These are phyloP conservation scores for Nematodospora valgi DNA, from an alignment of 805 yeast genomes.

Conservation along the genomic window DNA sequence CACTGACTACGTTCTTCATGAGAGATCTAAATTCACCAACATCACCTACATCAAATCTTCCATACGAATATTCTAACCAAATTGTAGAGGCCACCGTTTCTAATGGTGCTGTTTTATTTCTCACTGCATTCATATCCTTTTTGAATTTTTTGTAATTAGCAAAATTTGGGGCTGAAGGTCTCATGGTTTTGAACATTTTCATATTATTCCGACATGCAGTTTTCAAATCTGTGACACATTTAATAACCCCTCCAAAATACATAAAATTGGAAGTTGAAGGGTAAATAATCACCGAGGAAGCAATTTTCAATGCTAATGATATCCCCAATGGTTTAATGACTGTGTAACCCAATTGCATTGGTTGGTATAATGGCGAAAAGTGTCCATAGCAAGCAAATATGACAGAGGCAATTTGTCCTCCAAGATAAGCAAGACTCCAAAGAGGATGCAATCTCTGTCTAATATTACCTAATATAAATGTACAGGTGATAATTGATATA, in stretches of 20 bases:
- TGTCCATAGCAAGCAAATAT: slow-evolving; percentile 23
- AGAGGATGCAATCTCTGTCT: slow-evolving; percentile 16
- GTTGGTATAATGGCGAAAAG: slow-evolving; percentile 25
- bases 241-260: slow-evolving; percentile 17
- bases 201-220: slow-evolving; percentile 17
- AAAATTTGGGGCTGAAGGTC: slow-evolving; percentile 24
- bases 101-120: slow-evolving; percentile 16
- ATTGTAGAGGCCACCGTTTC: slow-evolving; percentile 18
- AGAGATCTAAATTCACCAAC: slow-evolving; percentile 22
- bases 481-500: slow-evolving; percentile 20
- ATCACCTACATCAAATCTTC: slow-evolving; percentile 26
- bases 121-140: slow-evolving; percentile 15
- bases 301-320: slow-evolving; percentile 19
- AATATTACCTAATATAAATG: slow-evolving; percentile 20
- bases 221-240: slow-evolving; percentile 13
- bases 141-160: slow-evolving; percentile 18
- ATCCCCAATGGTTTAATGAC: slow-evolving; percentile 25
- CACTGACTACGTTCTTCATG: slow-evolving; percentile 19
- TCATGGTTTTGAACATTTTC: slow-evolving; percentile 20
- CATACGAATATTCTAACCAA: slow-evolving; percentile 23
- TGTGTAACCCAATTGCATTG: slow-evolving; percentile 14
- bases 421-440: slow-evolving; percentile 17
- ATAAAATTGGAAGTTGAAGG: slow-evolving; percentile 25
- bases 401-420: slow-evolving; percentile 19
- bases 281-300: slow-evolving; percentile 18